Percentiles rank a stretch among this genome's conserved stretches.
phyloP scores from a whole-genome alignment of 2,329 filamentous ascomycete genomes.

The Sphaerulina vaccinii region DNA sequence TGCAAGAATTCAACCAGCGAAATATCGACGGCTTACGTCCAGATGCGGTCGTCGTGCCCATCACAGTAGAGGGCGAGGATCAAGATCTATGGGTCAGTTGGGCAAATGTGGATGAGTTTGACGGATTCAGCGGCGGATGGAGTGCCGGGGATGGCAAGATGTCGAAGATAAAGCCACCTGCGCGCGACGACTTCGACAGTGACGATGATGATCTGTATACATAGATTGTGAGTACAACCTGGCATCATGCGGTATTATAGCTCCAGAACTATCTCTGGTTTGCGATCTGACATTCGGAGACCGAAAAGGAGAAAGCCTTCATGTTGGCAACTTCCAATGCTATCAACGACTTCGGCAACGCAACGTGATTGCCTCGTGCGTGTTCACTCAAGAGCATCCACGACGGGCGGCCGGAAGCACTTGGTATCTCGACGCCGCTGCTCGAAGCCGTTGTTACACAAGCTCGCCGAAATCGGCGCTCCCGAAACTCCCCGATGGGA shows the following conservation, averaged over 20 bases:
- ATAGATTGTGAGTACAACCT: background rate
- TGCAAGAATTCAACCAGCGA: slow-evolving; percentile 12
- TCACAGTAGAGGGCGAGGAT: slow-evolving; percentile 8
- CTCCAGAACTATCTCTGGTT: too few species aligned
- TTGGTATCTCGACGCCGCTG: too few species aligned
- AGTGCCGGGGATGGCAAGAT: background rate
- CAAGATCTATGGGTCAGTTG: slow-evolving; percentile 4
- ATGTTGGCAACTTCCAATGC: too few species aligned
- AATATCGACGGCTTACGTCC: slow-evolving; percentile 5
- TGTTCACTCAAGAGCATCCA: too few species aligned
- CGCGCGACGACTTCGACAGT: background rate
- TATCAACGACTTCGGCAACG: too few species aligned
- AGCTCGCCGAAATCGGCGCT: slow-evolving; percentile 2
- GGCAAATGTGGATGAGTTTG: slow-evolving; percentile 6
- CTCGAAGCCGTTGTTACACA: background rate
- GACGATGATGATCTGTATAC: slow-evolving; percentile 5
- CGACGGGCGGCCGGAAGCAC: too few species aligned
- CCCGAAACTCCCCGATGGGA: slow-evolving; percentile 9
- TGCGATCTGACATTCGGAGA: too few species aligned
- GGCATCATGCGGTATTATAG: too few species aligned
- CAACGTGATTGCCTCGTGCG: too few species aligned
- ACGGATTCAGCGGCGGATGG: slow-evolving; percentile 9
- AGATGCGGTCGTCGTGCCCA: slow-evolving; percentile 6
- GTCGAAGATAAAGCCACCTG: slow-evolving; percentile 7
- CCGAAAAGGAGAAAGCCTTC: too few species aligned